These are phyloP conservation scores for Silybum marianum DNA, from an alignment of 129 eudicot species.

Conservation along the genomic window DNA sequence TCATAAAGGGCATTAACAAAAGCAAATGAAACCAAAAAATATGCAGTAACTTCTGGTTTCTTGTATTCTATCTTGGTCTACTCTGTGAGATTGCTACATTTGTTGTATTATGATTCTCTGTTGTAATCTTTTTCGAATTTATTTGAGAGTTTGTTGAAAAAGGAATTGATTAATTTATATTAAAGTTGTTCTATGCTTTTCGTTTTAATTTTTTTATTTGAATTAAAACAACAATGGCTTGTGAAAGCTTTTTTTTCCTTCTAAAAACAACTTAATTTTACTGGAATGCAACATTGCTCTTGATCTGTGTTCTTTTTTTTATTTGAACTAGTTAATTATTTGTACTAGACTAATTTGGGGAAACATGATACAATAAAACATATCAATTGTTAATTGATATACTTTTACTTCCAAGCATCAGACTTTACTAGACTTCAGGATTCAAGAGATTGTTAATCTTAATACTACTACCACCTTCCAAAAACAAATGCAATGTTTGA, in stretches of 20 bases:
- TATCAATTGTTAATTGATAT: neutral
- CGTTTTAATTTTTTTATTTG: conserved; percentile 3
- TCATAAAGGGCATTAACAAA: neutral
- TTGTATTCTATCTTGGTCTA: neutral
- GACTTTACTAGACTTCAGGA: conserved; percentile 6
- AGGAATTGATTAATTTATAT: conserved; percentile 9
- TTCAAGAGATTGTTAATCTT: conserved; percentile 8
- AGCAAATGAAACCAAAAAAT: no score
- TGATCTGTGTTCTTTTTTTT: conserved; percentile 11
- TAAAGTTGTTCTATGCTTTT: neutral
- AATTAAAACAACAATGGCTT: neutral
- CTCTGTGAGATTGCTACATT: conserved; percentile 2
- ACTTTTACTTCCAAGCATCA: neutral
- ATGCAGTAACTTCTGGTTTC: no score
- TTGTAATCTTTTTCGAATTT: neutral
- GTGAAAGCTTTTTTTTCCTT: neutral
- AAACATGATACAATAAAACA: neutral
- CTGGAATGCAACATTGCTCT: neutral
- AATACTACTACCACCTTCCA: neutral
- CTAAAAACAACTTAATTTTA: neutral
- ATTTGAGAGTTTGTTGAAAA: neutral
- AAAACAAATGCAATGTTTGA: conserved; percentile 9
- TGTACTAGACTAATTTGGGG: neutral
- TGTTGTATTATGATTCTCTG: neutral
- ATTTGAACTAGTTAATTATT: conserved; percentile 4